These are phyloP conservation scores for Epichloe sp. DNA, from an alignment of 2,329 filamentous ascomycete species.

Conservation along the genomic window DNA sequence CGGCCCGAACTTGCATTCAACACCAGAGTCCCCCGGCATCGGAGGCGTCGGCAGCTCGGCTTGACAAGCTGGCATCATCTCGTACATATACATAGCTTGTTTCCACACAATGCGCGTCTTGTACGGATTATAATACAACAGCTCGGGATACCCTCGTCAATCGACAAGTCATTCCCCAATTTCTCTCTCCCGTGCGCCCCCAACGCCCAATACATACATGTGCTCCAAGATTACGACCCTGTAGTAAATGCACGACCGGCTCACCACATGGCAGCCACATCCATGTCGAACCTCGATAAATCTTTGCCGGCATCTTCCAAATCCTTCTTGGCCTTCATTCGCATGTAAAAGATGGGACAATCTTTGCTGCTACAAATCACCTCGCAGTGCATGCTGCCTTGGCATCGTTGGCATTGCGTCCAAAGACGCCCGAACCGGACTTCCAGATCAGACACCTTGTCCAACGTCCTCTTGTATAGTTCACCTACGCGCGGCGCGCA, in stretches of 20 bases:
- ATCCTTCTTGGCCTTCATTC: slow-evolving; percentile 99
- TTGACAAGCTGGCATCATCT: background rate
- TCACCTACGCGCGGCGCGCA: slow-evolving; percentile 79
- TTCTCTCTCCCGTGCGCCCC: background rate
- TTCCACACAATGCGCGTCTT: too few species aligned
- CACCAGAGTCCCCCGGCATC: background rate
- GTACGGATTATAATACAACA: background rate
- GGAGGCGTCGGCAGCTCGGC: background rate
- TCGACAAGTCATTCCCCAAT: background rate
- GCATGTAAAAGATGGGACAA: slow-evolving; percentile 82
- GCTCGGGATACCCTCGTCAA: background rate
- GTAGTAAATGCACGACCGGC: background rate
- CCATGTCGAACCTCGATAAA: slow-evolving; percentile 75
- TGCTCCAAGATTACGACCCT: background rate
- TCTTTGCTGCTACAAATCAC: slow-evolving; percentile 65
- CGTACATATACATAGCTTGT: too few species aligned
- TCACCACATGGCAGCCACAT: slow-evolving; percentile 54
- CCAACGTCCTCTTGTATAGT: slow-evolving; percentile 82
- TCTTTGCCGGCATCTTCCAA: slow-evolving; percentile 91
- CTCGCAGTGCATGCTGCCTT: slow-evolving; percentile 82
- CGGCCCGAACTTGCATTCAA: background rate
- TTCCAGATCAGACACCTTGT: slow-evolving; percentile 82
- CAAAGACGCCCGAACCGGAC: slow-evolving; percentile 57
- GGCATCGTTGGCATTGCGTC: slow-evolving; percentile 3
- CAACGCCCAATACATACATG: background rate